phyloP scores from a whole-genome alignment of 805 yeast genomes.

The Kazachstania africana region DNA sequence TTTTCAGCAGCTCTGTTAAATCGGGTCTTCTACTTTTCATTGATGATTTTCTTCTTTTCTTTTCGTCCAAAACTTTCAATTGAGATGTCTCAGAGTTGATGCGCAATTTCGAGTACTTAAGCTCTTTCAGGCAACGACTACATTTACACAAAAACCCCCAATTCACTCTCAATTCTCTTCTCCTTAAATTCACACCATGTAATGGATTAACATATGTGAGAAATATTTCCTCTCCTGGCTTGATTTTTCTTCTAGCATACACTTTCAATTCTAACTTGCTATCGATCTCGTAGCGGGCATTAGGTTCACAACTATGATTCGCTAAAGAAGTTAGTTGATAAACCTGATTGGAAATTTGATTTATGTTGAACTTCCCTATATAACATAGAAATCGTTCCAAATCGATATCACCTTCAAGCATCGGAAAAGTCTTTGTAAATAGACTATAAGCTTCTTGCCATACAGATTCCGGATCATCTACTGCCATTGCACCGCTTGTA shows the following conservation, averaged over 20 bases:
- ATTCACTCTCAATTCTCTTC: slow-evolving; percentile 51
- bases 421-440: slow-evolving; percentile 38
- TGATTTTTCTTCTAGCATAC: slow-evolving; percentile 45
- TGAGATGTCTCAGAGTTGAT: background rate
- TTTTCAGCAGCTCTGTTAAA: slow-evolving; percentile 37
- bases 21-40: slow-evolving; percentile 27
- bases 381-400: slow-evolving; percentile 47
- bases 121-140: slow-evolving; percentile 48
- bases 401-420: slow-evolving; percentile 22
- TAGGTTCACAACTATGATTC: slow-evolving; percentile 71
- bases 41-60: slow-evolving; percentile 23
- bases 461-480: slow-evolving; percentile 28
- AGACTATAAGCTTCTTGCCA: slow-evolving; percentile 49
- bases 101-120: background rate
- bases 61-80: too few species aligned
- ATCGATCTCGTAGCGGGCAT: slow-evolving; percentile 40
- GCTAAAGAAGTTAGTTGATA: slow-evolving; percentile 56
- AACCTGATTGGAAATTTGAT: slow-evolving; percentile 54
- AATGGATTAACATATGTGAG: slow-evolving; percentile 62
- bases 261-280: slow-evolving; percentile 43
- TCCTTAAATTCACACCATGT: slow-evolving; percentile 50
- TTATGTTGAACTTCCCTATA: slow-evolving; percentile 65
- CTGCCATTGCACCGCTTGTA: slow-evolving; percentile 34
- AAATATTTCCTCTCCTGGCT: slow-evolving; percentile 53
- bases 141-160: slow-evolving; percentile 77